Conservation (phyloP, 257 asterid species). For the Linderniella brevidens region DNA sequence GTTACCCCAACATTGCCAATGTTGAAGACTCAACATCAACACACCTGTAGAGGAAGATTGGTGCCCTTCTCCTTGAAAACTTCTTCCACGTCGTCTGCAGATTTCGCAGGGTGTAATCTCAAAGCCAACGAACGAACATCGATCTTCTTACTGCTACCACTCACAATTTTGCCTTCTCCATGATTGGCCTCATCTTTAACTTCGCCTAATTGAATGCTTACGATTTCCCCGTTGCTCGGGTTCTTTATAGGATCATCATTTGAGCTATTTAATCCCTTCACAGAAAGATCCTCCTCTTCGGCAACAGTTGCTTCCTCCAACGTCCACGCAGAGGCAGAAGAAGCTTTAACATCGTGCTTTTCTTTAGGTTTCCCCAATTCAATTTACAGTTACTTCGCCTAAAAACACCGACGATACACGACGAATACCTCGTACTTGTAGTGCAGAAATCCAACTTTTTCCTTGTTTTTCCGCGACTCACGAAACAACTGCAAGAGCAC, state of each 20-base stretch:
- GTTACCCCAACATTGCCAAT: too few relatives aligned
- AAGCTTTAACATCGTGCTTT: conserved; percentile 21
- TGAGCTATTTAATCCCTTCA: conserved; percentile 15
- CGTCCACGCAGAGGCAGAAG: conserved; percentile 32
- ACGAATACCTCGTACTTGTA: conserved; percentile 11
- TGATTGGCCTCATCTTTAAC: conserved; percentile 8
- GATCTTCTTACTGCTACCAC: conserved; percentile 16
- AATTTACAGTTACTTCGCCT: too few relatives aligned
- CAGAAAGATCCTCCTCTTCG: conserved; percentile 10
- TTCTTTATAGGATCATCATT: conserved; percentile 11
- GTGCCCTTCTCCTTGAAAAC: conserved; percentile 38
- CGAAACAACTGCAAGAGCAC: too few relatives aligned
- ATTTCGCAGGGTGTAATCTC: conserved; percentile 30
- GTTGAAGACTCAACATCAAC: too few relatives aligned
- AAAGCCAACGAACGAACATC: conserved; percentile 53
- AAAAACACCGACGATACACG: conserved; percentile 12
- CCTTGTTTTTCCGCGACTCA: too few relatives aligned
- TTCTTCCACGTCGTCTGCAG: conserved; percentile 57
- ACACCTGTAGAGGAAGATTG: conserved; percentile 76
- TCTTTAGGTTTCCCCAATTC: conserved; percentile 14
- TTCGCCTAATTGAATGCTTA: neutral
- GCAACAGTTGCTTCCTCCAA: conserved; percentile 35
- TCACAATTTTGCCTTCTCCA: conserved; percentile 15
- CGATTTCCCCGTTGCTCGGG: conserved; percentile 1
- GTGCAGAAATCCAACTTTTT: conserved; percentile 20